Conservation (phyloP, 1,139 yeast genomes). For the Candida tropicalis region DNA sequence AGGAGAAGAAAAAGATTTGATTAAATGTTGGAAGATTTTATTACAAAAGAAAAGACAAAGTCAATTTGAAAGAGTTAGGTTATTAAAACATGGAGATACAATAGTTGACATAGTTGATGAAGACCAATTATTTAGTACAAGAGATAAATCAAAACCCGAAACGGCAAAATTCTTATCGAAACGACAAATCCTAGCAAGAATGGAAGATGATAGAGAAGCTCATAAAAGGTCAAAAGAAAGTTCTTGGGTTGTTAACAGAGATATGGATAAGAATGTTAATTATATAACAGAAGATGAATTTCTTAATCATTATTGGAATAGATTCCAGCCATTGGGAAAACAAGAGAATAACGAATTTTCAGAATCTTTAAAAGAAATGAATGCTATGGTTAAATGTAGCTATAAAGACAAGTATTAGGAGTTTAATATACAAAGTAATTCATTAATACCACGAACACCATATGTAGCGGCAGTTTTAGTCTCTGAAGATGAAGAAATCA, state of each 20-base stretch:
- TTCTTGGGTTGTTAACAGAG: conserved; percentile 67
- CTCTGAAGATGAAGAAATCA: conserved; percentile 35
- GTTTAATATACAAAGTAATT: conserved; percentile 54
- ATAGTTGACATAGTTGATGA: conserved; percentile 29
- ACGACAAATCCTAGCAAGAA: conserved; percentile 66
- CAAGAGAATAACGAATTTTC: conserved; percentile 46
- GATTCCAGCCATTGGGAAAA: conserved; percentile 44
- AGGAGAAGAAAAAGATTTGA: conserved; percentile 34
- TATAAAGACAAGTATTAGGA: conserved; percentile 40
- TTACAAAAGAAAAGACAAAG: conserved; percentile 52
- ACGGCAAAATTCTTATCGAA: conserved; percentile 33
- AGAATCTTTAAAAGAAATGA: conserved; percentile 56
- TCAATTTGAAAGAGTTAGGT: conserved; percentile 48
- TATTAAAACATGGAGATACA: conserved; percentile 31
- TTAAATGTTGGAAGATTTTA: conserved; percentile 52
- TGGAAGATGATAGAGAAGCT: conserved; percentile 87
- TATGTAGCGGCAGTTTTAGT: conserved; percentile 66
- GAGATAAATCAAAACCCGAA: conserved; percentile 27
- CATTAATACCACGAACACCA: conserved; percentile 77
- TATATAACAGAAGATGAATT: conserved; percentile 59
- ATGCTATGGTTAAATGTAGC: conserved; percentile 49
- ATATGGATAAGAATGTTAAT: conserved; percentile 29
- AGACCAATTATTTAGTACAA: conserved; percentile 33
- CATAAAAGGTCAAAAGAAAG: conserved; percentile 78
- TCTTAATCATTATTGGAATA: conserved; percentile 57